A percentile compares a stretch with the other conserved stretches of the same genome.
Evolutionary conservation across 225 moss, liverwort and hornwort species (phyloP).

Genomic region (Neckera pumila): DNA sequence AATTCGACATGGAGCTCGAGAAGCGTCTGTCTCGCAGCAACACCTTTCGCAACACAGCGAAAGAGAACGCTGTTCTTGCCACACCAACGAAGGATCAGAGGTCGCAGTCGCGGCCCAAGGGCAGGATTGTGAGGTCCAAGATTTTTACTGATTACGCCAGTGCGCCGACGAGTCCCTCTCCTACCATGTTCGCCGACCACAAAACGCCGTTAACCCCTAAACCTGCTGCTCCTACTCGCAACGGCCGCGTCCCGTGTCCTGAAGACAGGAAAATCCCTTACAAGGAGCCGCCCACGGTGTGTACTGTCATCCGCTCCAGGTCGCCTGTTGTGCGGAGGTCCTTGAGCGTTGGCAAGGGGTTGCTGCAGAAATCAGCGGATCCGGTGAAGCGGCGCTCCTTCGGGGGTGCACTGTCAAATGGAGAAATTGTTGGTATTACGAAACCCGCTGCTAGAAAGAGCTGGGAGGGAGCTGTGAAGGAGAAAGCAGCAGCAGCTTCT

Average conservation of each 20-base stretch:
- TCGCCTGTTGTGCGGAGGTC: slow-evolving; percentile 40
- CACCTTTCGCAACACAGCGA: background rate
- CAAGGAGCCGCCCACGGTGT: slow-evolving; percentile 9
- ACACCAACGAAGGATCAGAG: slow-evolving; percentile 12
- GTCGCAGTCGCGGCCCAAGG: slow-evolving; percentile 35
- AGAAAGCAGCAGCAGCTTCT: slow-evolving; percentile 6
- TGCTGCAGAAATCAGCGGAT: slow-evolving; percentile 12
- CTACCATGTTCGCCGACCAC: slow-evolving; percentile 6
- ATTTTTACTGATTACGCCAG: slow-evolving; percentile 24
- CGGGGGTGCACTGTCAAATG: slow-evolving; percentile 9
- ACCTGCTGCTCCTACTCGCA: background rate
- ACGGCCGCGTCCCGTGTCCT: slow-evolving; percentile 27
- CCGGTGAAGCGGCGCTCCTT: slow-evolving; percentile 20
- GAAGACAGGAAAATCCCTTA: slow-evolving; percentile 42
- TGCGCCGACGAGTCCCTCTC: slow-evolving; percentile 5
- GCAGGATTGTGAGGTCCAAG: slow-evolving; percentile 42
- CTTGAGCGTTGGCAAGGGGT: slow-evolving; percentile 5
- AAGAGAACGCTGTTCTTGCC: slow-evolving; percentile 10
- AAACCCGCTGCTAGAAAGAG: slow-evolving; percentile 32
- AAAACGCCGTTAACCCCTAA: slow-evolving; percentile 18
- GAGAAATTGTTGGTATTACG: slow-evolving; percentile 1
- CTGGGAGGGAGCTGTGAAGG: slow-evolving; percentile 49
- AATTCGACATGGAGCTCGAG: slow-evolving; percentile 30
- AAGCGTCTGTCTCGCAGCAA: slow-evolving; percentile 28
- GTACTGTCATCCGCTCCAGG: slow-evolving; percentile 21